Percentiles rank a stretch among this genome's conserved stretches.
These are phyloP conservation scores for Aspergillus incahuasiensis DNA, from an alignment of 495 filamentous ascomycete species.

Conservation along the genomic window DNA sequence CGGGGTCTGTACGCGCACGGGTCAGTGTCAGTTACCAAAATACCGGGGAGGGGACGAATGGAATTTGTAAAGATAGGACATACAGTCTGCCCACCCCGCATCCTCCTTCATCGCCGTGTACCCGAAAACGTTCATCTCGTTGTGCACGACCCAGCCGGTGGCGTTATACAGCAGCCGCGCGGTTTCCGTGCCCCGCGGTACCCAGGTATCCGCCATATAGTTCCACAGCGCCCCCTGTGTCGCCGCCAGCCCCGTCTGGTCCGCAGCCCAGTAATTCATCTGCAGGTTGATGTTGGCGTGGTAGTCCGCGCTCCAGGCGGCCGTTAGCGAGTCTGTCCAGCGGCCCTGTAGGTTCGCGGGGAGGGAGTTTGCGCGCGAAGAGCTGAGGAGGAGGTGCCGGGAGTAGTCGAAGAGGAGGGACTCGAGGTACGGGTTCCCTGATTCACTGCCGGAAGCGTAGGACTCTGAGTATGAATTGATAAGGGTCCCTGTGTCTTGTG, in stretches of 20 bases:
- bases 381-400: conserved; percentile 41
- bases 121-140: conserved; percentile 49
- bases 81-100: conserved; percentile 7
- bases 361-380: conserved; percentile 34
- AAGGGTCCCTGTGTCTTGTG: conserved; percentile 29
- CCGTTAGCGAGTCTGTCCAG: conserved; percentile 31
- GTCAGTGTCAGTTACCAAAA: no score
- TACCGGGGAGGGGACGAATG: no score
- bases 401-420: conserved; percentile 42
- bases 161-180: conserved; percentile 44
- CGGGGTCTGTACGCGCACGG: background rate
- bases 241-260: conserved; percentile 32
- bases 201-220: conserved; percentile 50
- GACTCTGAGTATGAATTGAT: conserved; percentile 32
- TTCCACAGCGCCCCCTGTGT: conserved; percentile 34
- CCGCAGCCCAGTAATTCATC: conserved; percentile 47
- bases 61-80: background rate
- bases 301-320: conserved; percentile 46
- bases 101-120: conserved; percentile 29
- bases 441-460: conserved; percentile 24
- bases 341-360: conserved; percentile 46
- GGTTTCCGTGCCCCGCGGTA: conserved; percentile 45
- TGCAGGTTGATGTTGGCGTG: conserved; percentile 50
- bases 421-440: conserved; percentile 38
- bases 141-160: conserved; percentile 43